Evolutionary conservation across 257 asterid genomes (phyloP), one percentile per base, ranked within the genome.

Genomic region (Solanum habrochaites): DNA sequence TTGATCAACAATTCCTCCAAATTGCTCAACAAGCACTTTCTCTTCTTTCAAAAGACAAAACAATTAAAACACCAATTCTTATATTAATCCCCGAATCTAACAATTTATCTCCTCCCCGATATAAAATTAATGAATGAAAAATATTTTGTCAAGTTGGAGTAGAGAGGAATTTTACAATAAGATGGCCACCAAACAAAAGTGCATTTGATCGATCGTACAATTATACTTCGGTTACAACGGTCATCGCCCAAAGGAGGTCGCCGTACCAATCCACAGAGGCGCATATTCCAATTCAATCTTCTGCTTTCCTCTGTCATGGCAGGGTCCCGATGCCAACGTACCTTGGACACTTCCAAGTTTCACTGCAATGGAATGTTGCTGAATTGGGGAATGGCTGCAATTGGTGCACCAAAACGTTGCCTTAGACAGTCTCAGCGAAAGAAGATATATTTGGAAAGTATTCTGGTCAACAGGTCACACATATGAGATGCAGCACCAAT

Each of bases 311-410:
- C 4, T 31, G 83, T 43, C 88, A 83, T 83, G 88, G 83, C 6
- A 89, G 85, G 92, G 35, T 35, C 21, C 5, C 1, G 82, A 73
- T 37, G 31, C 58, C 83, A 10, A 75, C 58, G 7, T 40, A 40
- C 67, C 89, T 89, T 89, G 91, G 92, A 90, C 91, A 12, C 23
- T 87, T 25, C 93, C 93, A 11, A 90, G 93, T 90, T 90, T 72
- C 91, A 90, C 77, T 90, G 91, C 83, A 90, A 90, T 8, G 93
- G 86, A 5, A 5, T 90, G 91, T 91, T 90, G 91, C 75, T 89
- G 16, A 21, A 27, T 78, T 90, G 90, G 88, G 91, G 90, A 52
- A 12, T 90, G 87, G 90, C 91, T 29, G 91, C 90, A 18, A 18
- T 89, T 25, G 91, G 91, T 37, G 92, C 90, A 15, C 89, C 90